phyloP scores from a whole-genome alignment of 495 filamentous ascomycete genomes.

The Friedmanniomyces simplex region DNA sequence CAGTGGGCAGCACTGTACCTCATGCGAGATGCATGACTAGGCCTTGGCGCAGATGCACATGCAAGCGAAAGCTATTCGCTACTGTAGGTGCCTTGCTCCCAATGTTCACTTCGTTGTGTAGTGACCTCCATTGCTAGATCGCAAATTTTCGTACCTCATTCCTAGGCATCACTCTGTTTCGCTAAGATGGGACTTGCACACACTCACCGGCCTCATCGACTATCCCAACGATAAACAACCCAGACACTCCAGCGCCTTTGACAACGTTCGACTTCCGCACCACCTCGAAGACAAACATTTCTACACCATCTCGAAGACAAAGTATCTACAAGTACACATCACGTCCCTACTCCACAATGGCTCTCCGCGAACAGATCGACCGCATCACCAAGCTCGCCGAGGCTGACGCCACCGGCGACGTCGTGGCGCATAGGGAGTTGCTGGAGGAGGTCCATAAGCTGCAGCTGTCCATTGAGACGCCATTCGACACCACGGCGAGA shows the following conservation, averaged over 20 bases:
- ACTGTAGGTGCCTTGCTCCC: too few species aligned
- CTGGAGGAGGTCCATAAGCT: constrained; percentile 2
- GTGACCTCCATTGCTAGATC: neutral
- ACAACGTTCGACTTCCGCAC: neutral
- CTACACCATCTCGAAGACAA: neutral
- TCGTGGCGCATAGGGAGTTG: neutral
- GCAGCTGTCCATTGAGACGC: neutral
- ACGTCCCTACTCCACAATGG: neutral
- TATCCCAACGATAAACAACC: neutral
- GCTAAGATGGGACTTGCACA: neutral
- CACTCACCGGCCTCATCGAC: neutral
- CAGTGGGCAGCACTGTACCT: too few species aligned
- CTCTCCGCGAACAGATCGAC: neutral
- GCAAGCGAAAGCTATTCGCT: neutral
- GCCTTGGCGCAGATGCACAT: neutral
- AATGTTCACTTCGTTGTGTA: neutral
- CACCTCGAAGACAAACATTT: neutral
- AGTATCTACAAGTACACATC: neutral
- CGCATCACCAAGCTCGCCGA: neutral
- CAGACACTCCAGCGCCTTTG: neutral
- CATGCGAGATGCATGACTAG: neutral
- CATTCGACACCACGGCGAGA: neutral
- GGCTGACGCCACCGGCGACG: constrained; percentile 2
- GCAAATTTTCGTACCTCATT: neutral
- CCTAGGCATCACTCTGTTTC: neutral